phyloP scores from a whole-genome alignment of 164 flowering plant species.

The Nymphaea colorata region DNA sequence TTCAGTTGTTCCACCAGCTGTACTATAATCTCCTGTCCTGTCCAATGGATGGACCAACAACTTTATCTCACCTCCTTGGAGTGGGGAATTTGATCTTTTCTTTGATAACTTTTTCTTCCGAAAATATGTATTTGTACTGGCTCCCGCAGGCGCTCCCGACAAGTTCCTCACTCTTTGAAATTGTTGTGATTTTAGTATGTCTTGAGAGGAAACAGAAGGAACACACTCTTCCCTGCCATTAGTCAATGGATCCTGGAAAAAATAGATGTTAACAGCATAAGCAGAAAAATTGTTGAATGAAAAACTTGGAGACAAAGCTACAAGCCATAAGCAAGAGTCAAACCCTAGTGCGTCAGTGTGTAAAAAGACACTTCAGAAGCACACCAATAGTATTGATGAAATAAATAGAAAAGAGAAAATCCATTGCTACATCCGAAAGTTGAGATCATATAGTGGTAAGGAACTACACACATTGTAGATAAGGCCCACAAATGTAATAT shows the following conservation, averaged over 20 bases:
- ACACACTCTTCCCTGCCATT: constrained; percentile 7
- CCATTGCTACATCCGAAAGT: too few species aligned
- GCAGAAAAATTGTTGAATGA: not conserved
- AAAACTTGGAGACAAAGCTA: not conserved
- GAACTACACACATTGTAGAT: too few species aligned
- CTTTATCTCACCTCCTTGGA: constrained; percentile 11
- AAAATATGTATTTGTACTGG: constrained; percentile 37
- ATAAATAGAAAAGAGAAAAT: too few species aligned
- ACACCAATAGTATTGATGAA: too few species aligned
- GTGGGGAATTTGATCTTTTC: constrained; percentile 26
- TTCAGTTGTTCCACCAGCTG: constrained; percentile 12
- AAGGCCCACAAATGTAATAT: too few species aligned
- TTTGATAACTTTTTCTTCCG: constrained; percentile 42
- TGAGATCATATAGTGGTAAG: too few species aligned
- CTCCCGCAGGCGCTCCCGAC: constrained; percentile 15
- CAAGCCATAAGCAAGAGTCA: too few species aligned
- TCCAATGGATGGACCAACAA: constrained; percentile 9
- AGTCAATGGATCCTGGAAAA: not conserved
- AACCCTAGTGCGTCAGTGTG: too few species aligned
- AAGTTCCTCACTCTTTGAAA: not conserved
- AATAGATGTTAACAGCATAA: not conserved
- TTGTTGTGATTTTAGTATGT: not conserved
- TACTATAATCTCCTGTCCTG: constrained; percentile 19
- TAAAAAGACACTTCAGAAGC: too few species aligned
- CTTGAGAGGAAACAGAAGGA: not conserved